Percentiles rank a stretch among this genome's conserved stretches.
Conservation (phyloP, 225 moss, liverwort and hornwort species). For the Rhytidiadelphus loreus region DNA sequence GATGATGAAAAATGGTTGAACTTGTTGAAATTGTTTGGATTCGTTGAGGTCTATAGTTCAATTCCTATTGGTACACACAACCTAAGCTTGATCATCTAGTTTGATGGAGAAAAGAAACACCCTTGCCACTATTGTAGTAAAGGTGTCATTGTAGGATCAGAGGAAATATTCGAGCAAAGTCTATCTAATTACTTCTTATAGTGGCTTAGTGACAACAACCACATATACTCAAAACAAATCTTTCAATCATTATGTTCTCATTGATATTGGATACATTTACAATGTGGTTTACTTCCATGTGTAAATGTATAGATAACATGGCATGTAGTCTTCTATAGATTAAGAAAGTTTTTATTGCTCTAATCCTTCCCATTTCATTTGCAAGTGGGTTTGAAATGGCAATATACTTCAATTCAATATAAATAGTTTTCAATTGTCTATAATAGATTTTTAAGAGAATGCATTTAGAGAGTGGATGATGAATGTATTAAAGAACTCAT, state of each 20-base stretch:
- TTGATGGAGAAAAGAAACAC: neutral
- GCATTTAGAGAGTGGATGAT: neutral
- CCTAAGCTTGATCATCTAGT: neutral
- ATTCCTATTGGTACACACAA: accelerated
- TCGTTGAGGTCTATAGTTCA: neutral
- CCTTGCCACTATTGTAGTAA: neutral
- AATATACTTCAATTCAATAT: neutral
- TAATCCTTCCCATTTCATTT: neutral
- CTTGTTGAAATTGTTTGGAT: neutral
- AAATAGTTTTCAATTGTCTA: neutral
- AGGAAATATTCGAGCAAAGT: accelerated
- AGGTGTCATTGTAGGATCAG: neutral
- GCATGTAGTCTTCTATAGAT: neutral
- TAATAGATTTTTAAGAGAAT: neutral
- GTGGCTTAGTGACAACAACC: accelerated
- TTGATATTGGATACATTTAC: too few relatives aligned
- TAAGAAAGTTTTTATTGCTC: neutral
- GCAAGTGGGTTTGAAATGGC: neutral
- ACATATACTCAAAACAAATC: neutral
- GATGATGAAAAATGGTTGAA: neutral
- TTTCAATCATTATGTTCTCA: accelerated
- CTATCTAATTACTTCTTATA: accelerated
- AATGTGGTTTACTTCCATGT: neutral
- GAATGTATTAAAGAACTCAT: neutral
- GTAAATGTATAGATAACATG: neutral